phyloP scores from a whole-genome alignment of 2,329 filamentous ascomycete species.

The Coccinonectria pachysandricola region DNA sequence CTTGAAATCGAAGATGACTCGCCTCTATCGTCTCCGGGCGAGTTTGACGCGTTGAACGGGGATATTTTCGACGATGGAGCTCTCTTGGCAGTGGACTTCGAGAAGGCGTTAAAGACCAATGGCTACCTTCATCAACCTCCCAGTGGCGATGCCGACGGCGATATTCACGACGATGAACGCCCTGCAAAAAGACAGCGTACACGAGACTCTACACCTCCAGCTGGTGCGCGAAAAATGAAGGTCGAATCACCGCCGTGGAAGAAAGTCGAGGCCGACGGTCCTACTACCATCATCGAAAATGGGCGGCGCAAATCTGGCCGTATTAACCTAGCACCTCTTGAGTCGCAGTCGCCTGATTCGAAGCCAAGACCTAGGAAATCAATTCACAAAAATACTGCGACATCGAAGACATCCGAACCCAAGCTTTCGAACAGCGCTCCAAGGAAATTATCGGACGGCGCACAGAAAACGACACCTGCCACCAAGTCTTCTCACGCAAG shows the following conservation, averaged over 20 bases:
- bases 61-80: constrained; percentile 5
- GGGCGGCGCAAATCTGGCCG: constrained; percentile 59
- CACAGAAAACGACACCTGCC: constrained; percentile 17
- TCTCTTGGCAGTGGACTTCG: constrained; percentile 12
- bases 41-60: constrained; percentile 11
- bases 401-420: constrained; percentile 19
- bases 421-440: constrained; percentile 16
- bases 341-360: constrained; percentile 38
- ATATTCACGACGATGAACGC: constrained; percentile 31
- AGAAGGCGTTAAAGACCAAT: constrained; percentile 17
- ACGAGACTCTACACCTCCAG: constrained; percentile 34
- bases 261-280: constrained; percentile 71
- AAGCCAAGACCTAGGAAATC: constrained; percentile 42
- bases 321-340: constrained; percentile 46
- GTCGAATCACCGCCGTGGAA: constrained; percentile 87
- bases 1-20: constrained; percentile 17
- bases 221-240: constrained; percentile 33
- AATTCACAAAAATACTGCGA: constrained; percentile 23
- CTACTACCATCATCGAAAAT: constrained; percentile 71
- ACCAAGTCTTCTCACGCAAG: constrained; percentile 15
- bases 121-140: constrained; percentile 27
- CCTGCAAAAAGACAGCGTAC: constrained; percentile 58
- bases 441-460: constrained; percentile 15
- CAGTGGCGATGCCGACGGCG: constrained; percentile 25
- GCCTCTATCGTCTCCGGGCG: constrained; percentile 8